Evolutionary conservation across 2,329 filamentous ascomycete species (phyloP), one percentile per base, ranked within the genome.

Genomic region (Arthroderma uncinatum): DNA sequence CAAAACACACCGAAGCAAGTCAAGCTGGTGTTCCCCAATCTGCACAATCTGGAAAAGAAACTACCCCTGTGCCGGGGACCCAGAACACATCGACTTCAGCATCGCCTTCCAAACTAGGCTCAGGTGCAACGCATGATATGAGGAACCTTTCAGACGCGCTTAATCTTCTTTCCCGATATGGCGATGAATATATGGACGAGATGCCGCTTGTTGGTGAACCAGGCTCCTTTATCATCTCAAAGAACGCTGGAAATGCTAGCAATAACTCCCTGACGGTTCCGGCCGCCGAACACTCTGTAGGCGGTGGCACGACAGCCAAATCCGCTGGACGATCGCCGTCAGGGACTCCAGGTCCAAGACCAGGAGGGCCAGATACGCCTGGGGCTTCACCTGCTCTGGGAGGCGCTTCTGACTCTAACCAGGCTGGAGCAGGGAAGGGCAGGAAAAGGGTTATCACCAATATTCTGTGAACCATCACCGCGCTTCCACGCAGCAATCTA

Each of bases 181-280:
- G 76, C 12, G 76, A 82, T 61, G 82, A 85, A 61, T 85, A 76
- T 69, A 81, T 81, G 73, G 82, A 85, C 65, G 82, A 84, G 63
- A 82, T 79, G 59, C 81, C 82, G 0, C 69, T 85, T 12, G 72
- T 78, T 6, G 82, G 82, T 52, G 82, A 85, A 65, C 82, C 83
- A 0, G 82, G 82, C 30, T 77, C 76, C 3, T 84, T 85, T 62
- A 78, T 81, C 56, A 76, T 84, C 61, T 75, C 76, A 5, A 74
- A 72, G 19, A 47, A 58, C 9, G 37, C 59, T 40, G 55, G 62
- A 8, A 56, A 59, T 34, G 34, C 50, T 28, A 19, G 23, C 19
- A 50, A 47, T 12, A 47, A 53, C 21, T 21, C 25, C 8, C 30
- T 53, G 25, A 52, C 61, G 33, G 55, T 60, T 23, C 68, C 68